These are phyloP conservation scores for Malania oleifera DNA, from an alignment of 164 flowering plant species.

Conservation along the genomic window DNA sequence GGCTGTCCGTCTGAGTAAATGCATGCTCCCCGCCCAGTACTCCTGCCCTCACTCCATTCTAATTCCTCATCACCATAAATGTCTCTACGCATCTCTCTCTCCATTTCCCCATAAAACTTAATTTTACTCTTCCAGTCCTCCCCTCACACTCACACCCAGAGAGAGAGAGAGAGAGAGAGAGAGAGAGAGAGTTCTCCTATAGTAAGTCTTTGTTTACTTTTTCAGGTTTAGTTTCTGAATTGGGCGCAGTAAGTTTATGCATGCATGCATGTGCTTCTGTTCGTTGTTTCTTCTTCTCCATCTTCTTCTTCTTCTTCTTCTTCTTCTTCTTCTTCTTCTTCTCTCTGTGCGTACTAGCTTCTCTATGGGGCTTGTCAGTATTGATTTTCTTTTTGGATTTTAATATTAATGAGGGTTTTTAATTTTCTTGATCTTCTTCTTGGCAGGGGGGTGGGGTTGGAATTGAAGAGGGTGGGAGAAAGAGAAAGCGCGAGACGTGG, in stretches of 20 bases:
- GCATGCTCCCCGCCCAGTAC: conserved; percentile 4
- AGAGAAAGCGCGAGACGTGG: conserved; percentile 42
- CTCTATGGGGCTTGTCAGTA: too few relatives aligned
- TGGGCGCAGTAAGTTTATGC: too few relatives aligned
- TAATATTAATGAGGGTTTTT: conserved; percentile 1
- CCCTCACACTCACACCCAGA: too few relatives aligned
- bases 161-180: conserved; percentile 1
- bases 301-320: background rate
- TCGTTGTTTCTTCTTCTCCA: too few relatives aligned
- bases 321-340: background rate
- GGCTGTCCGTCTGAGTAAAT: conserved; percentile 10
- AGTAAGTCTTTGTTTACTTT: background rate
- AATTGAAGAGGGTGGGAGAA: conserved; percentile 14
- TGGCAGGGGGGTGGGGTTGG: conserved; percentile 1
- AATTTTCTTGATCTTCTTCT: background rate
- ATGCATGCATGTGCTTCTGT: too few relatives aligned
- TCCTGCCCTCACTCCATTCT: background rate
- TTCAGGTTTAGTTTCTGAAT: too few relatives aligned
- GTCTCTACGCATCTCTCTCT: too few relatives aligned
- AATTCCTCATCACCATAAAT: too few relatives aligned
- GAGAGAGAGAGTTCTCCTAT: background rate
- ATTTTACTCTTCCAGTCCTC: too few relatives aligned
- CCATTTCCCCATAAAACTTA: conserved; percentile 9
- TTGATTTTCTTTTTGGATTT: background rate
- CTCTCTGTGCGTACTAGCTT: too few relatives aligned